A percentile compares a stretch with the other conserved stretches of the same genome.
These are phyloP conservation scores for Pholiota conissans DNA, from an alignment of 768 basidiomycete genomes.

Conservation along the genomic window DNA sequence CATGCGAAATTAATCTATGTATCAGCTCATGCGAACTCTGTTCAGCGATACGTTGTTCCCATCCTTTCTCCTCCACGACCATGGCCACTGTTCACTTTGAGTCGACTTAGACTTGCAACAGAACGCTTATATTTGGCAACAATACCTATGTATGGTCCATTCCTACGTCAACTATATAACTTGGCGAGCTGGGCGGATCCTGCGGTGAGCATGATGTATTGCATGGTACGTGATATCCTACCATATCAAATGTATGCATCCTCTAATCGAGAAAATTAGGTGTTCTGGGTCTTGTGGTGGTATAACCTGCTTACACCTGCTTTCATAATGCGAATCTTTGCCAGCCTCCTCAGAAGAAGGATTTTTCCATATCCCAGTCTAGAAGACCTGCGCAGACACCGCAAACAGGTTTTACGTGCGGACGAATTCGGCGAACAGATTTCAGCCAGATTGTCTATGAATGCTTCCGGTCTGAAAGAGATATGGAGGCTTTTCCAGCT, in stretches of 20 bases:
- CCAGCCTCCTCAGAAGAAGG: conserved; percentile 46
- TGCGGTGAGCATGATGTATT: conserved; percentile 46
- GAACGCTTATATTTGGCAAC: conserved; percentile 58
- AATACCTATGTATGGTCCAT: conserved; percentile 48
- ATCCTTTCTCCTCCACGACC: conserved; percentile 42
- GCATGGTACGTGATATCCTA: conserved; percentile 40
- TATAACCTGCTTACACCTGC: conserved; percentile 55
- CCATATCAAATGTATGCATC: no score
- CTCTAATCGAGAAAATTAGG: conserved; percentile 28
- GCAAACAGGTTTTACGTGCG: conserved; percentile 47
- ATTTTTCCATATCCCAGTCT: conserved; percentile 57
- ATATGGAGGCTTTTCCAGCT: conserved; percentile 52
- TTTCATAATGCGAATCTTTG: conserved; percentile 46
- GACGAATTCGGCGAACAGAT: conserved; percentile 52
- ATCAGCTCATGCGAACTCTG: background rate
- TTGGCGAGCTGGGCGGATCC: conserved; percentile 60
- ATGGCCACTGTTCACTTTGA: conserved; percentile 52
- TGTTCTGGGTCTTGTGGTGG: conserved; percentile 68
- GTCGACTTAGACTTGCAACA: conserved; percentile 47
- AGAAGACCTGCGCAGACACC: conserved; percentile 51
- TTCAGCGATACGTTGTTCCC: conserved; percentile 43
- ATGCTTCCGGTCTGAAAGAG: conserved; percentile 50
- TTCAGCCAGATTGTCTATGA: conserved; percentile 42
- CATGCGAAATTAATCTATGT: background rate
- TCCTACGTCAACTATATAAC: conserved; percentile 34